Percentiles rank a stretch among this genome's conserved stretches.
Evolutionary conservation across 345 rosid genomes (phyloP).

Genomic region (Brassica rapa): DNA sequence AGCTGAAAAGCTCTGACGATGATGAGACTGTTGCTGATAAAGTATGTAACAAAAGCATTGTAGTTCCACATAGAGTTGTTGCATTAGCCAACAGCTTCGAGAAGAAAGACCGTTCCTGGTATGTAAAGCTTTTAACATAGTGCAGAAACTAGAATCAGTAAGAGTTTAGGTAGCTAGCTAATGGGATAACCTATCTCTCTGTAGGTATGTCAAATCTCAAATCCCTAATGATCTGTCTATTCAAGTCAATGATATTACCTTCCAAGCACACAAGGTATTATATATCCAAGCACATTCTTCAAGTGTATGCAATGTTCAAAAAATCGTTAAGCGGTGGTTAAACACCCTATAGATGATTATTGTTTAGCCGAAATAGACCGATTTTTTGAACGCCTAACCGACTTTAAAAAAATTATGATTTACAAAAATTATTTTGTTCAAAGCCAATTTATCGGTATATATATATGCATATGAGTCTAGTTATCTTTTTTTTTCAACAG

Average conservation of each 20-base stretch:
- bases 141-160: background rate
- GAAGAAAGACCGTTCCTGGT: conserved; percentile 67
- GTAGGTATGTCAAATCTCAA: conserved; percentile 66
- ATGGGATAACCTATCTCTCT: conserved; percentile 17
- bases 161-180: background rate
- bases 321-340: too few relatives aligned
- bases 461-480: background rate
- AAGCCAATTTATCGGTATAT: too few relatives aligned
- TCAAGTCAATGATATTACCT: conserved; percentile 63
- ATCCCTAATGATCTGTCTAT: conserved; percentile 68
- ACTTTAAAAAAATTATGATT: too few relatives aligned
- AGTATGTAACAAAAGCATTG: conserved; percentile 48
- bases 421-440: too few relatives aligned
- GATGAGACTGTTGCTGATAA: conserved; percentile 33
- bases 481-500: conserved; percentile 45
- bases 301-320: background rate
- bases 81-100: conserved; percentile 49
- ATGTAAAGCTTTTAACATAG: conserved; percentile 9
- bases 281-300: background rate
- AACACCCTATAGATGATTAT: too few relatives aligned
- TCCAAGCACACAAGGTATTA: conserved; percentile 76
- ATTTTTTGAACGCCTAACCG: too few relatives aligned
- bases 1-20: conserved; percentile 41
- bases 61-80: conserved; percentile 50
- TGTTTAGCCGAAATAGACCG: too few relatives aligned